Evolutionary conservation across 176 grass and related monocot genomes (phyloP).

Genomic region (Chloris gayana): DNA sequence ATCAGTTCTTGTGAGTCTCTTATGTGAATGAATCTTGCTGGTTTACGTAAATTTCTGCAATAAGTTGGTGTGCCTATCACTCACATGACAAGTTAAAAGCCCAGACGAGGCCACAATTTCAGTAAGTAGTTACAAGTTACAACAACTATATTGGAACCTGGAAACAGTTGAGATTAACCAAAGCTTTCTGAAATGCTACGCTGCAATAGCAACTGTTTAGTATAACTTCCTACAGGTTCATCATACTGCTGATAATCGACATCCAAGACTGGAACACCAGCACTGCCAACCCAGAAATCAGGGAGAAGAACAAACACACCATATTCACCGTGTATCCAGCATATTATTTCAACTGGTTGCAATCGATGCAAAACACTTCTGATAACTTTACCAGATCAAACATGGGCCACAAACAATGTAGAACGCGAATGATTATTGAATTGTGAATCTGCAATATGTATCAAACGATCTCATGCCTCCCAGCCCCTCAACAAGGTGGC

Average conservation of each 20-base stretch:
- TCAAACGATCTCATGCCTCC: conserved; percentile 62
- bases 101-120: neutral
- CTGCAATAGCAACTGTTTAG: neutral
- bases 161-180: conserved; percentile 1
- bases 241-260: neutral
- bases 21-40: neutral
- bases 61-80: neutral
- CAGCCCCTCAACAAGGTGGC: conserved; percentile 93
- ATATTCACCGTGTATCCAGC: neutral
- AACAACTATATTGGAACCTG: neutral
- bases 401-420: conserved; percentile 23
- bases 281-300: neutral
- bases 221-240: neutral
- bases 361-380: conserved; percentile 14
- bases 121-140: neutral
- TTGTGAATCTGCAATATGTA: neutral
- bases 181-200: neutral
- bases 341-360: conserved; percentile 34
- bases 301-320: conserved; percentile 2
- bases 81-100: conserved; percentile 19
- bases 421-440: conserved; percentile 29
- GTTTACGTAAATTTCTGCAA: neutral
- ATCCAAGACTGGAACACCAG: neutral
- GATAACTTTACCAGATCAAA: conserved; percentile 30
- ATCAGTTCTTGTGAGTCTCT: neutral